Evolutionary conservation across 352 stramenopile genomes (phyloP), one percentile per base, ranked within the genome.

Genomic region (Globisporangium nunn): DNA sequence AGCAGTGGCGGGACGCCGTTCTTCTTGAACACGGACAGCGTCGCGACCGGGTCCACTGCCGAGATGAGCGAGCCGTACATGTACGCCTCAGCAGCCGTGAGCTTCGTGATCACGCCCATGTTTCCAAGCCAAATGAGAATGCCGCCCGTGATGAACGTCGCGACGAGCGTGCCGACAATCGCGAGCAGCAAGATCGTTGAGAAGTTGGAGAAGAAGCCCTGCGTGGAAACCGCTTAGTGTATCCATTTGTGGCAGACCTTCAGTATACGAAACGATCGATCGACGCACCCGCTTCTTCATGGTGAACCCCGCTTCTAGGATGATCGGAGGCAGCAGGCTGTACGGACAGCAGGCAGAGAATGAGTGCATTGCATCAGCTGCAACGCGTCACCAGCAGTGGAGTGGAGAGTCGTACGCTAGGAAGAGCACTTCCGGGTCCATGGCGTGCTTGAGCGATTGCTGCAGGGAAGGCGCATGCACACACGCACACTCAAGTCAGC

Each of bases 11-110:
- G 83, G 3, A 81, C 83, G 41, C 81, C 78, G 49, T 91, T 89
- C 53, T 93, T 95, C 74, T 97, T 96, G 63, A 98, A 98, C 3
- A 98, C 88, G 0, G 88, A 93, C 4, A 98, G 63, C 14, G 91
- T 97, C 18, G 90, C 88, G 2, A 98, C 92, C 4, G 95, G 91
- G 63, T 98, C 95, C 5, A 97, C 96, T 0, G 93, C 88, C 17
- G 87, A 96, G 54, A 98, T 96, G 3, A 98, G 66, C 15, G 90
- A 76, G 17, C 92, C 91, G 64, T 98, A 98, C 3, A 96, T 66
- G 50, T 97, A 87, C 0, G 89, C 79, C 66, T 98, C 93, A 1
- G 89, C 73, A 3, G 93, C 78, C 6, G 81, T 91, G 31, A 97
- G 66, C 52, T 85, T 67, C 23, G 93, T 96, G 61, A 88, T 82